Percentiles rank a stretch among this genome's conserved stretches.
Conservation (phyloP, 2,329 filamentous ascomycete species). For the Botrytis cinerea region DNA sequence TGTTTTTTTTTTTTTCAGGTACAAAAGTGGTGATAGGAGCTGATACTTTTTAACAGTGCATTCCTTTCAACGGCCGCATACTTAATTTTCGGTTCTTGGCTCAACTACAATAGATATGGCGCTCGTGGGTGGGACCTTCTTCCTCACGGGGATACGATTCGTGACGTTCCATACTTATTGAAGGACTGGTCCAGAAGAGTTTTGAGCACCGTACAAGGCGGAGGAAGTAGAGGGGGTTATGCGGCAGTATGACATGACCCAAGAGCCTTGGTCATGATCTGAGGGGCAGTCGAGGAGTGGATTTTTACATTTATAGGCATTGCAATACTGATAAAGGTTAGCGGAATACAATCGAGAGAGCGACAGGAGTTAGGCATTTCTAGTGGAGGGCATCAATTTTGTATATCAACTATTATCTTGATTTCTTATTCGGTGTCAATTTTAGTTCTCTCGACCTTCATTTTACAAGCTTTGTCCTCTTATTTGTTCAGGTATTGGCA, state of each 20-base stretch:
- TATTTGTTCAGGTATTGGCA: too few species aligned
- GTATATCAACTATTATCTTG: constrained; percentile 9
- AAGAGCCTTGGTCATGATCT: background rate
- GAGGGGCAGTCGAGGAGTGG: background rate
- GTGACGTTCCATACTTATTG: constrained; percentile 87
- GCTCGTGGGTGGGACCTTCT: constrained; percentile 93
- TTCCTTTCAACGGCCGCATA: constrained; percentile 87
- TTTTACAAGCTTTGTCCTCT: background rate
- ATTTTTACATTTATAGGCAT: background rate
- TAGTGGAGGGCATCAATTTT: constrained; percentile 10
- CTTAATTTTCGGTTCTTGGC: constrained; percentile 96
- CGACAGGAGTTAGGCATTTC: constrained; percentile 20
- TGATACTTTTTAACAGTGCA: constrained; percentile 53
- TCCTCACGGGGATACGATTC: constrained; percentile 87
- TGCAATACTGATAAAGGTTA: background rate
- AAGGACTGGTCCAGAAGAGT: constrained; percentile 85
- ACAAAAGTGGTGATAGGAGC: background rate
- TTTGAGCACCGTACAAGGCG: constrained; percentile 80
- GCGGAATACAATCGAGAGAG: background rate
- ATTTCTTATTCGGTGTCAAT: background rate
- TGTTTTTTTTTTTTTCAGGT: background rate
- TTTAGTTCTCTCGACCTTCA: background rate
- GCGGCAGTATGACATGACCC: constrained; percentile 65
- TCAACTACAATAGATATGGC: constrained; percentile 97
- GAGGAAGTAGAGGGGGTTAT: constrained; percentile 85